These are phyloP conservation scores for Conoideocrella luteorostrata DNA, from an alignment of 2,329 filamentous ascomycete genomes.

Conservation along the genomic window DNA sequence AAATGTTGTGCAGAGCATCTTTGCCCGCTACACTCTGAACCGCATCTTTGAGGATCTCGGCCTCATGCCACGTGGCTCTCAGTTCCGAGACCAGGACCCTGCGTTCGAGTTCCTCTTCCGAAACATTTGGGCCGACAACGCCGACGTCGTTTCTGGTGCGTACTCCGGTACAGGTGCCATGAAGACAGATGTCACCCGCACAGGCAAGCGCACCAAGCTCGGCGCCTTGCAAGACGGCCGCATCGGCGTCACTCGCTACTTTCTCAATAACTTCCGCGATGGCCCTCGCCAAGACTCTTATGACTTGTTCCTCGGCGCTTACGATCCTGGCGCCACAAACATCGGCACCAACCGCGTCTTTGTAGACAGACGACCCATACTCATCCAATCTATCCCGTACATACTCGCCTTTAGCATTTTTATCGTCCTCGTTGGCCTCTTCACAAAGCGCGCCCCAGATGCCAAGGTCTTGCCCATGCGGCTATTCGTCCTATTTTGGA, in stretches of 20 bases:
- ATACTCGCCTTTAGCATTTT: slow-evolving; percentile 80
- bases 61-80: slow-evolving; percentile 67
- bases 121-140: slow-evolving; percentile 97
- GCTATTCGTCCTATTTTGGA: slow-evolving; percentile 74
- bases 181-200: slow-evolving; percentile 97
- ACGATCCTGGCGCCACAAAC: slow-evolving; percentile 66
- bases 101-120: slow-evolving; percentile 89
- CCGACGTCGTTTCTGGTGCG: slow-evolving; percentile 84
- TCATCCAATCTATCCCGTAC: slow-evolving; percentile 93
- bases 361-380: slow-evolving; percentile 73
- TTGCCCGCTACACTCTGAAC: slow-evolving; percentile 82
- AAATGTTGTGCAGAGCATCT: slow-evolving; percentile 96
- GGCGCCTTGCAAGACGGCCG: slow-evolving; percentile 81
- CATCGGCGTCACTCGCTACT: slow-evolving; percentile 84
- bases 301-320: slow-evolving; percentile 85
- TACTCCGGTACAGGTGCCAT: slow-evolving; percentile 96
- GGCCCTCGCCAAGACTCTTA: slow-evolving; percentile 93
- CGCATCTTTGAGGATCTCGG: slow-evolving; percentile 83
- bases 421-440: slow-evolving; percentile 67
- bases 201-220: slow-evolving; percentile 77
- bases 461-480: slow-evolving; percentile 74
- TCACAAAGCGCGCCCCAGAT: slow-evolving; percentile 66
- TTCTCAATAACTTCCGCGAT: slow-evolving; percentile 90
- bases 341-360: slow-evolving; percentile 71
- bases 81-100: slow-evolving; percentile 67